Evolutionary conservation across 495 filamentous ascomycete genomes (phyloP), one percentile per base, ranked within the genome.

Genomic region (Penicillium malachiteum): DNA sequence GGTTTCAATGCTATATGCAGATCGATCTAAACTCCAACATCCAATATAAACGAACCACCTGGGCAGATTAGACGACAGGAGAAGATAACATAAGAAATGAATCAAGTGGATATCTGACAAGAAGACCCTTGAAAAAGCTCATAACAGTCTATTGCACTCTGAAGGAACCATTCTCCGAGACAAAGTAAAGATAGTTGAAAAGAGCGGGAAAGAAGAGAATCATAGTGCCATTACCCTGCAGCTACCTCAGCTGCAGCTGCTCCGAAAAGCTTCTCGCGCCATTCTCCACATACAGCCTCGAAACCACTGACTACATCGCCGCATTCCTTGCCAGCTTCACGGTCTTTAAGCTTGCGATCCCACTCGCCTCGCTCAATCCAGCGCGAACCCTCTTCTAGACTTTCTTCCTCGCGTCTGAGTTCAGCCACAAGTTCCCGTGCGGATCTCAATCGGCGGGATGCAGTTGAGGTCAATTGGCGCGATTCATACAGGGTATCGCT

Each of bases 401-500:
- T 77, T 65, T 96, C 92, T 50, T 88, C 82, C 62, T 97, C 94
- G 21, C 82, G 82, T 37, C 86, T 81, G 73, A 96, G 83, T 62
- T 97, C 92, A 0, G 85, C 83, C 3, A 96, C 88, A 34, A 91
- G 80, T 63, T 93, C 91, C 48, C 85, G 86, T 1, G 89, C 90
- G 33, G 81, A 86, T 49, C 86, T 81, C 32, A 97, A 74, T 32
- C 88, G 76, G 32, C 94, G 79, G 4, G 87, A 84, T 10, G 94
- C 94, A 0, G 85, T 85, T 1, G 84, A 85, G 1, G 88, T 92
- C 0, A 89, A 85, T 66, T 98, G 94, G 3, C 90, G 83, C n/a
- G 84, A 87, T 85, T 97, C 96, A 70, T 97, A 92, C 17, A 97
- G 78, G 0, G 89, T 91, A 67, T 98, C 94, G n/a, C 88, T 87